Conservation (phyloP, 208 protist genomes). For the Acanthamoeba healyi region DNA sequence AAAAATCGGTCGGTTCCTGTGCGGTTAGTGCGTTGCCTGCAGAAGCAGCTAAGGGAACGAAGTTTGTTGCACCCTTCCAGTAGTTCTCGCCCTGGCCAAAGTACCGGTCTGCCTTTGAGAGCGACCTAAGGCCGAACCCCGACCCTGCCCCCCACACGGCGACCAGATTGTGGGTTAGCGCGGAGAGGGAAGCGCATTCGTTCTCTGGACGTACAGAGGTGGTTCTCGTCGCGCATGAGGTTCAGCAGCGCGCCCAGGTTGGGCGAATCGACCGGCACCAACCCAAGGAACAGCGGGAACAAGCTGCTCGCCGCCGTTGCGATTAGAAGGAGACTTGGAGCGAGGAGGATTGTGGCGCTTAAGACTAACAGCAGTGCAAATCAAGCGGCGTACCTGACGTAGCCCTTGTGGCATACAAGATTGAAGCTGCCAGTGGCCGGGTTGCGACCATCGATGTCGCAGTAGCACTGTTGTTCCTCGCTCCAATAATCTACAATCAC, state of each 20-base stretch:
- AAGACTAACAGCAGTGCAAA: neutral
- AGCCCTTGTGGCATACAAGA: conserved; percentile 52
- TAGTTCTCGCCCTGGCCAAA: conserved; percentile 91
- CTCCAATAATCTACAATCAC: conserved; percentile 24
- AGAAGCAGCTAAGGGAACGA: neutral
- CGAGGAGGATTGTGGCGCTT: no score
- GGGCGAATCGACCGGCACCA: conserved; percentile 73
- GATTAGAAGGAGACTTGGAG: no score
- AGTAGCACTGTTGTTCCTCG: conserved; percentile 42
- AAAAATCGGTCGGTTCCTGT: no score
- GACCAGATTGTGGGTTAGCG: neutral
- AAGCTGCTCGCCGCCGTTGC: no score
- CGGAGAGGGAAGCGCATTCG: neutral
- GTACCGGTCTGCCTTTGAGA: conserved; percentile 66
- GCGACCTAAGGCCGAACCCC: conserved; percentile 55
- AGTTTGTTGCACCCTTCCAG: conserved; percentile 89
- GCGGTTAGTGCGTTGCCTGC: neutral
- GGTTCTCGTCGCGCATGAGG: conserved; percentile 75
- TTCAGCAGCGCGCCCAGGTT: conserved; percentile 66
- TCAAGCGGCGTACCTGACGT: conserved; percentile 42
- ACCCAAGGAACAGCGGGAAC: conserved; percentile 89
- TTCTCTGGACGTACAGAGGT: conserved; percentile 75
- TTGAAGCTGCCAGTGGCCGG: neutral
- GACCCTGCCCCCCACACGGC: neutral
- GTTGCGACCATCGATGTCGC: conserved; percentile 3